Evolutionary conservation across 2,329 filamentous ascomycete species (phyloP).

Genomic region (Talaromyces marneffei): DNA sequence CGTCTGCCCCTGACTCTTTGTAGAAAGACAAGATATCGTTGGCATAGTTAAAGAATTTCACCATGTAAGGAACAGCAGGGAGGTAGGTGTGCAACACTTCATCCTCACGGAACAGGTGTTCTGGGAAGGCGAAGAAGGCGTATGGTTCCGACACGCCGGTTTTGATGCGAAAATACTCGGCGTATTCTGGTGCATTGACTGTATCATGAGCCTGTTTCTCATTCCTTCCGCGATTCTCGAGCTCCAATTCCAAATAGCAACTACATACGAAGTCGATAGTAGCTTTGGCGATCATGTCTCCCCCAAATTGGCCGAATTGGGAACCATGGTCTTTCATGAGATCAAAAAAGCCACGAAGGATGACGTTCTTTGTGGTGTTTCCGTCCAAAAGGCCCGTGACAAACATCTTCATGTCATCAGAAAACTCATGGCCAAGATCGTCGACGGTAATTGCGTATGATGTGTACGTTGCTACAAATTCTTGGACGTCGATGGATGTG

Average conservation of each 20-base stretch:
- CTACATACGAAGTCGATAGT: constrained; percentile 3
- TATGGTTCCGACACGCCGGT: constrained; percentile 6
- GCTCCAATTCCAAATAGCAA: not conserved
- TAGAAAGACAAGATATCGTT: constrained; percentile 12
- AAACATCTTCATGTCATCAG: not conserved
- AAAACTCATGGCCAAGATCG: constrained; percentile 2
- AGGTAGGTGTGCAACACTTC: not conserved
- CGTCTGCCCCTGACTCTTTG: constrained; percentile 3
- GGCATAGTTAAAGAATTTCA: constrained; percentile 4
- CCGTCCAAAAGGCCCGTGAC: not conserved
- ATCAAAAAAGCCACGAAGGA: not conserved
- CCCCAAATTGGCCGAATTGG: not conserved
- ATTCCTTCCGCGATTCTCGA: not conserved
- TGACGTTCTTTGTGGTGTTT: not conserved
- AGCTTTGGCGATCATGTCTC: not conserved
- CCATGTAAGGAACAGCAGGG: constrained; percentile 1
- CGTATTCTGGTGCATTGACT: not conserved
- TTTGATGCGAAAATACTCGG: constrained; percentile 8
- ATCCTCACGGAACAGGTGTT: not conserved
- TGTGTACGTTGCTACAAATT: not conserved
- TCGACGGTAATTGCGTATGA: constrained; percentile 8
- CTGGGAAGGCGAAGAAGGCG: constrained; percentile 9
- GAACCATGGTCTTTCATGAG: not conserved
- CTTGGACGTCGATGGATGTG: not conserved
- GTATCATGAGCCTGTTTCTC: not conserved